Conservation (phyloP, 2,329 filamentous ascomycete species). For the Colletotrichum sp. region DNA sequence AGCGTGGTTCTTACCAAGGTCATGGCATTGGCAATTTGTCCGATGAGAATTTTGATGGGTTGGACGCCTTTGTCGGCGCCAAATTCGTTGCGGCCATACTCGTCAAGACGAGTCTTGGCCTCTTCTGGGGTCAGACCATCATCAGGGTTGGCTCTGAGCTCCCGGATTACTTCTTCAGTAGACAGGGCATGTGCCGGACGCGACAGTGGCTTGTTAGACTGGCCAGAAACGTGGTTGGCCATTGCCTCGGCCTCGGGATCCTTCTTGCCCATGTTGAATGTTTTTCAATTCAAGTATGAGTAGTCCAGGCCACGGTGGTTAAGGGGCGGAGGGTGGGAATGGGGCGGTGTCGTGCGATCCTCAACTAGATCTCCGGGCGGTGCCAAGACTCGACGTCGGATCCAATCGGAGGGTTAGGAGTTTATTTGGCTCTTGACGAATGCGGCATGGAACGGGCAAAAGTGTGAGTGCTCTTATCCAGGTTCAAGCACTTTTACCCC, state of each 20-base stretch:
- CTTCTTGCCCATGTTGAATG: conserved; percentile 27
- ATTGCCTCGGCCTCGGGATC: conserved; percentile 23
- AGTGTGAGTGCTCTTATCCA: conserved; percentile 20
- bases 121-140: conserved; percentile 63
- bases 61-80: conserved; percentile 65
- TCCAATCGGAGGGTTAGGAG: neutral
- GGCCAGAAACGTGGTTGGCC: conserved; percentile 41
- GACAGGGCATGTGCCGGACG: conserved; percentile 67
- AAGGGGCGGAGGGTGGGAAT: neutral
- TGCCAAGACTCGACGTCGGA: neutral
- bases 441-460: conserved; percentile 14
- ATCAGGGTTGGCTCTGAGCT: conserved; percentile 60
- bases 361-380: neutral
- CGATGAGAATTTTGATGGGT: conserved; percentile 66
- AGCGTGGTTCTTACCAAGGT: conserved; percentile 55
- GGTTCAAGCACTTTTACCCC: conserved; percentile 22
- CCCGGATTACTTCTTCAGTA: conserved; percentile 54
- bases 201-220: conserved; percentile 57
- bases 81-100: conserved; percentile 68
- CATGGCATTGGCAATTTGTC: conserved; percentile 73
- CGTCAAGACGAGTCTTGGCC: conserved; percentile 57
- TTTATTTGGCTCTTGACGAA: neutral
- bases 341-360: neutral
- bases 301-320: neutral
- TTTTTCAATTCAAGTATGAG: neutral